These are phyloP conservation scores for Mortierella sp. DNA, from an alignment of 371 early-diverging fungal genomes.

Conservation along the genomic window DNA sequence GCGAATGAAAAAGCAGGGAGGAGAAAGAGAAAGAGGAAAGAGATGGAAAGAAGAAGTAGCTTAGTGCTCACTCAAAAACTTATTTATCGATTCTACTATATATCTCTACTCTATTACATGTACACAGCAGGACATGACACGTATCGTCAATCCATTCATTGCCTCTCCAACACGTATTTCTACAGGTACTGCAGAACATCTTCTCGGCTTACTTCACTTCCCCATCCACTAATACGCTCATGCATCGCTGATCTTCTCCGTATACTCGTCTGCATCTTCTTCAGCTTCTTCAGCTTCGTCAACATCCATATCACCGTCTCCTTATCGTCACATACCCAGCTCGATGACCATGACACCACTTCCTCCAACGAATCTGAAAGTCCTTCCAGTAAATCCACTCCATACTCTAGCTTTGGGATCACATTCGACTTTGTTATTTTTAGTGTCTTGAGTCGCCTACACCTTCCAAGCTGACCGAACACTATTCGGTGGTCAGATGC, in stretches of 20 bases:
- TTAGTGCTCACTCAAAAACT: not conserved
- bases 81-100: not conserved
- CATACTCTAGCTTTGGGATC: constrained; percentile 12
- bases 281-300: not conserved
- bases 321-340: constrained; percentile 1
- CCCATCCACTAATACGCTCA: not conserved
- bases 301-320: constrained; percentile 13
- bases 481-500: constrained; percentile 13
- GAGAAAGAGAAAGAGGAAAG: not conserved
- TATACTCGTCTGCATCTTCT: not conserved
- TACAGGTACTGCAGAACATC: not conserved
- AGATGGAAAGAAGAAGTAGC: too few relatives aligned
- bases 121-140: too few relatives aligned
- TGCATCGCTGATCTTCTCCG: not conserved
- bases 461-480: constrained; percentile 14
- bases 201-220: not conserved
- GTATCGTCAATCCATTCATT: too few relatives aligned
- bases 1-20: not conserved
- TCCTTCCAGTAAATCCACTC: constrained; percentile 16
- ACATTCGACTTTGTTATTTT: not conserved
- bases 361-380: constrained; percentile 8
- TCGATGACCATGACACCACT: not conserved
- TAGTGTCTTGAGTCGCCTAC: constrained; percentile 7
- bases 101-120: not conserved
- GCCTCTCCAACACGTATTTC: too few relatives aligned